These are phyloP conservation scores for Penicillium tannophilum DNA, from an alignment of 495 filamentous ascomycete genomes.

Conservation along the genomic window DNA sequence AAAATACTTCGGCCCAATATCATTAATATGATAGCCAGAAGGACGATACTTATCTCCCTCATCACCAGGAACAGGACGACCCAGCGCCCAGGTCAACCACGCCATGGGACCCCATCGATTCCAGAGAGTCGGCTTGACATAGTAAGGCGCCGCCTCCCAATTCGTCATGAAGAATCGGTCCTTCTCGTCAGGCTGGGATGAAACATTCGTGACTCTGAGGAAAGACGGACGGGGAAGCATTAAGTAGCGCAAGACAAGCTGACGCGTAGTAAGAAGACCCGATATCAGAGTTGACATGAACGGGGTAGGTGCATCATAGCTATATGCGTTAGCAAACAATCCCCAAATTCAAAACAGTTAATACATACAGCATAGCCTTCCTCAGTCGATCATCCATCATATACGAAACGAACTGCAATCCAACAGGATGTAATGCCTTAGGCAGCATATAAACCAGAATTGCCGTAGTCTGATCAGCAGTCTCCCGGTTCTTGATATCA, in stretches of 20 bases:
- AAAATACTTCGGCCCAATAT: slow-evolving; percentile 60
- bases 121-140: slow-evolving; percentile 62
- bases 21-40: slow-evolving; percentile 56
- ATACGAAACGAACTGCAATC: slow-evolving; percentile 52
- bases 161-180: slow-evolving; percentile 49
- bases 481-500: slow-evolving; percentile 49
- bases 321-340: slow-evolving; percentile 16
- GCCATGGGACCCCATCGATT: slow-evolving; percentile 60
- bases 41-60: slow-evolving; percentile 59
- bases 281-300: slow-evolving; percentile 42
- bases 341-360: not conserved
- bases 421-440: slow-evolving; percentile 46
- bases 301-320: slow-evolving; percentile 48
- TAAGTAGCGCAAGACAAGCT: slow-evolving; percentile 57
- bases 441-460: slow-evolving; percentile 64
- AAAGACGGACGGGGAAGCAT: slow-evolving; percentile 54
- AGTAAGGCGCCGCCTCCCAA: slow-evolving; percentile 60
- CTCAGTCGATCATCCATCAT: slow-evolving; percentile 66
- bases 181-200: slow-evolving; percentile 47
- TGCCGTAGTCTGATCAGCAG: slow-evolving; percentile 57
- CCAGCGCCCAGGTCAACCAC: slow-evolving; percentile 54
- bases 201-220: slow-evolving; percentile 41
- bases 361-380: slow-evolving; percentile 62
- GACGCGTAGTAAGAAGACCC: slow-evolving; percentile 47
- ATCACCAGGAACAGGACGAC: slow-evolving; percentile 62